Base-by-base conservation (phyloP, 2,329 filamentous ascomycete genomes). In the Claviceps cyperi region DNA sequence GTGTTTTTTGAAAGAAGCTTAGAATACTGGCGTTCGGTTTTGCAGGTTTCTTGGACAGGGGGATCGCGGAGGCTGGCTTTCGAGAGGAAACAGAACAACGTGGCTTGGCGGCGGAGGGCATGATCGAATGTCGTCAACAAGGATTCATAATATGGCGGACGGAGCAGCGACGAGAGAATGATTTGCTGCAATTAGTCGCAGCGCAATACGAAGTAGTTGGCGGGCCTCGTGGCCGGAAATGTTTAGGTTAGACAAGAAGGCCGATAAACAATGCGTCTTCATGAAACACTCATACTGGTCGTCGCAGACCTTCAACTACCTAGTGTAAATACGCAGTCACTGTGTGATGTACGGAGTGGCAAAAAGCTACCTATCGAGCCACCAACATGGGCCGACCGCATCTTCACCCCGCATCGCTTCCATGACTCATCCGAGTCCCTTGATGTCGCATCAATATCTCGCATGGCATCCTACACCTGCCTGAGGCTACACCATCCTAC, bases 1-100 rank as follows among this genome's bases (percentile, higher is more conserved):
- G 75, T 0, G 77, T 72, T 60, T 86, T 88, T 59, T 84, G 81
- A 61, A 89, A 89, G 63, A 87, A 89, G 54, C 67, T 86, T 14
- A 87, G 66, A 35, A 88, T 87, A 54, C 81, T 87, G 6, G 73
- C 71, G 57, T 86, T 86, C 0, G 69, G 67, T 39, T 67, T 68
- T 19, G 58, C 57, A 3, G 68, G 59, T 47, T 65, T 68, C 55
- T 66, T 68, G n/a, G 59, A 51, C 4, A 58, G 46, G 24, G 58
- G 52, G 2, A 57, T 54, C 19, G 51, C 46, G 2, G 58, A 51
- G 11, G 52, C 47, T 14, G 63, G 51, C 51, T 66, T 69, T 53
- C 56, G 62, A 24, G 65, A 63, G 6, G 63, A 64, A 45, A 57
- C 55, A 9, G 60, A 57, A 49, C 63, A 64, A 32, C 53, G 62